A percentile compares a stretch with the other conserved stretches of the same genome.
These are phyloP conservation scores for Agapanthus africanus DNA, from an alignment of 106 monocot species.

Conservation along the genomic window DNA sequence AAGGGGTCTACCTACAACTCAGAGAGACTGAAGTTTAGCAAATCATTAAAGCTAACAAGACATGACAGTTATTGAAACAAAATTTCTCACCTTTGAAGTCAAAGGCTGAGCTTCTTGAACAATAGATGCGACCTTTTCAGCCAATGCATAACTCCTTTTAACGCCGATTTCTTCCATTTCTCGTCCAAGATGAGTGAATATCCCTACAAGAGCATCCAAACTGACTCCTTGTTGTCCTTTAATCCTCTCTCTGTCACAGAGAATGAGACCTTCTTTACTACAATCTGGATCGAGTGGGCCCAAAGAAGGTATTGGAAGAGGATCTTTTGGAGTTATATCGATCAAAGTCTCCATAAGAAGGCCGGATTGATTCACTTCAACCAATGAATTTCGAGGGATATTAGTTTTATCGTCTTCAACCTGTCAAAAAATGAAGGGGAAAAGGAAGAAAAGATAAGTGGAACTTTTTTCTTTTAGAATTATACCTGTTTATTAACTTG, in stretches of 20 bases:
- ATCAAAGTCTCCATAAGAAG: constrained; percentile 97
- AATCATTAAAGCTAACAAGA: neutral
- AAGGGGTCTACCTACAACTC: no score
- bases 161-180: constrained; percentile 90
- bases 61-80: neutral
- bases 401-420: constrained; percentile 88
- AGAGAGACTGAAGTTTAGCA: neutral
- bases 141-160: constrained; percentile 58
- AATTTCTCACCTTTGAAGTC: constrained; percentile 52
- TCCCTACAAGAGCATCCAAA: constrained; percentile 88
- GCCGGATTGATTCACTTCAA: constrained; percentile 97
- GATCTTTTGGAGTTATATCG: constrained; percentile 88
- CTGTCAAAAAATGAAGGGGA: constrained; percentile 24
- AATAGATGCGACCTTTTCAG: constrained; percentile 76
- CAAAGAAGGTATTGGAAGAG: constrained; percentile 67
- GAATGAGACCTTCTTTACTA: constrained; percentile 71
- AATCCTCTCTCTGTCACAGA: constrained; percentile 82
- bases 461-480: no score
- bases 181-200: constrained; percentile 85
- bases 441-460: neutral
- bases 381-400: constrained; percentile 79
- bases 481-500: neutral
- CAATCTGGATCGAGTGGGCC: constrained; percentile 75
- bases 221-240: constrained; percentile 81
- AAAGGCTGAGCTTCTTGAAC: constrained; percentile 84